These are phyloP conservation scores for Suillus decipiens DNA, from an alignment of 768 basidiomycete genomes.

Conservation along the genomic window DNA sequence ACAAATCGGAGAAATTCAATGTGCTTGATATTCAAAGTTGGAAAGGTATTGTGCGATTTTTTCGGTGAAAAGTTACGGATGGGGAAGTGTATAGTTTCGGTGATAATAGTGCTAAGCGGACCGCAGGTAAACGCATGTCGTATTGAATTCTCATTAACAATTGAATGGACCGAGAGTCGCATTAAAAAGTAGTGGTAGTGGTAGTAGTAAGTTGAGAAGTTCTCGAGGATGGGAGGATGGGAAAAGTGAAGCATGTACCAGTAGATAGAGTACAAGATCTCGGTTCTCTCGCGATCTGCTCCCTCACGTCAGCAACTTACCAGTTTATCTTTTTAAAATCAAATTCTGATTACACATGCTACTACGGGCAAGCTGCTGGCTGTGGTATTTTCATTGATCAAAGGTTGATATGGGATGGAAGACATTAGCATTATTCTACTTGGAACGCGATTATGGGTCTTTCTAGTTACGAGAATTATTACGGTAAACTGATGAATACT, in stretches of 20 bases:
- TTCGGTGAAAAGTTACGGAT: not conserved
- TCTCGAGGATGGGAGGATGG: not conserved
- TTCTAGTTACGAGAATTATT: constrained; percentile 26
- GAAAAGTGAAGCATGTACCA: not conserved
- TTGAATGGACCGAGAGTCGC: too few relatives aligned
- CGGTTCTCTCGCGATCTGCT: constrained; percentile 34
- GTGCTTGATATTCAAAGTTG: not conserved
- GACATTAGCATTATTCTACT: too few relatives aligned
- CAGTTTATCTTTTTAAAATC: too few relatives aligned
- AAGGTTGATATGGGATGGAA: constrained; percentile 20
- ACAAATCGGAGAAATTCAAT: too few relatives aligned
- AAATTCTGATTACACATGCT: too few relatives aligned
- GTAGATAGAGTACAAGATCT: constrained; percentile 19
- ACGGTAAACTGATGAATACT: constrained; percentile 29
- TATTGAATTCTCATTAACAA: too few relatives aligned
- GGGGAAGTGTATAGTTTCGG: constrained; percentile 11
- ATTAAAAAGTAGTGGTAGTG: too few relatives aligned
- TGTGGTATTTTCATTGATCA: constrained; percentile 30
- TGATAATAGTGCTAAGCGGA: constrained; percentile 22
- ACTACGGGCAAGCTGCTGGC: not conserved
- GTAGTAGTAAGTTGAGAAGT: too few relatives aligned
- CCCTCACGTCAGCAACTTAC: constrained; percentile 6
- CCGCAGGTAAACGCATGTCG: constrained; percentile 33
- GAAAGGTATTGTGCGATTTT: not conserved
- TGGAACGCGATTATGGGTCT: constrained; percentile 24